phyloP scores from a whole-genome alignment of 1,284 basidiomycete genomes.

The Rugosomyces carneus region DNA sequence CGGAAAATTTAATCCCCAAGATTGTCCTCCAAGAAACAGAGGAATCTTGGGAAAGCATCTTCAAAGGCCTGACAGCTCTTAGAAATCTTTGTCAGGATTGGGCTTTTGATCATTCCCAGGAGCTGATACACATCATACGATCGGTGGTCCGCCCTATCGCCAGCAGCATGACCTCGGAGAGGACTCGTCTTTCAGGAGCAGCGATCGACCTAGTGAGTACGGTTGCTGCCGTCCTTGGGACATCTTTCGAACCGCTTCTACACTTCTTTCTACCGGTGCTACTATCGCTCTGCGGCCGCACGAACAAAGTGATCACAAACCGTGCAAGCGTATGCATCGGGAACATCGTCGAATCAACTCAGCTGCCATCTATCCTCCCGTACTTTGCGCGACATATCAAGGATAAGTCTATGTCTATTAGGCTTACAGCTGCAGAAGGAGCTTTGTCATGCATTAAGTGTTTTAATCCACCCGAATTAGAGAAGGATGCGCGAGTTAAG shows the following conservation, averaged over 20 bases:
- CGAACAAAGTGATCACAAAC: slow-evolving; percentile 75
- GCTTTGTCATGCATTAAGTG: slow-evolving; percentile 62
- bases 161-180: slow-evolving; percentile 66
- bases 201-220: slow-evolving; percentile 60
- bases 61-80: slow-evolving; percentile 47
- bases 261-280: slow-evolving; percentile 64
- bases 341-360: slow-evolving; percentile 62
- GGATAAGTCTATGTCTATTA: slow-evolving; percentile 66
- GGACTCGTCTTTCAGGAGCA: slow-evolving; percentile 68
- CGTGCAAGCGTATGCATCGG: slow-evolving; percentile 59
- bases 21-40: slow-evolving; percentile 67
- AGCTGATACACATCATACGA: slow-evolving; percentile 50
- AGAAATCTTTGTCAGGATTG: slow-evolving; percentile 53
- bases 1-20: slow-evolving; percentile 37
- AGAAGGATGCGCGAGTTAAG: slow-evolving; percentile 55
- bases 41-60: slow-evolving; percentile 79
- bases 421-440: slow-evolving; percentile 60
- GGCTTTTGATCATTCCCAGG: slow-evolving; percentile 47
- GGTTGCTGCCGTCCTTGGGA: slow-evolving; percentile 52
- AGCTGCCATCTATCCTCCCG: slow-evolving; percentile 61
- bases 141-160: slow-evolving; percentile 51
- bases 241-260: slow-evolving; percentile 65
- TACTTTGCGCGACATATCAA: slow-evolving; percentile 54
- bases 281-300: slow-evolving; percentile 62
- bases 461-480: slow-evolving; percentile 69